Conservation (phyloP, 257 asterid species). For the Agastache rugosa region DNA sequence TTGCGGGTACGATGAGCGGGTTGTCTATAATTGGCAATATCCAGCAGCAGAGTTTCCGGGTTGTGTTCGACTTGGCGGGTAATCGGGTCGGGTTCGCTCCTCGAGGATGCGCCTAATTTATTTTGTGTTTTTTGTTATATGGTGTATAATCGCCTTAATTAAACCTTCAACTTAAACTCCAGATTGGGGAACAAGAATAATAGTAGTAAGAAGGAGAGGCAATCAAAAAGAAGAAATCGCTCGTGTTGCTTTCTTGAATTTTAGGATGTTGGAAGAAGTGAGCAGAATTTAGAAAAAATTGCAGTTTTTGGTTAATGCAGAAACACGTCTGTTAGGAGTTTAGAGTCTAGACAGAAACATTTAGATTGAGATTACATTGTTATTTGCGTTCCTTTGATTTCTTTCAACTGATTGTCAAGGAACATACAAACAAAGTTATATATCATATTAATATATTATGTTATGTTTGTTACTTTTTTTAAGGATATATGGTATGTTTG, state of each 20-base stretch:
- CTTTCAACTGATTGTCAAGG: not conserved
- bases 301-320: too few relatives aligned
- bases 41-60: constrained; percentile 79
- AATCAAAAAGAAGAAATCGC: too few relatives aligned
- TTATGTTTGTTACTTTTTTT: too few relatives aligned
- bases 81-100: constrained; percentile 71
- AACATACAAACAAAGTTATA: too few relatives aligned
- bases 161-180: not conserved
- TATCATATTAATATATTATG: too few relatives aligned
- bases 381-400: not conserved
- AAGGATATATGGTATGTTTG: too few relatives aligned
- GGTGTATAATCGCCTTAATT: not conserved
- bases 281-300: too few relatives aligned
- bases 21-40: constrained; percentile 65
- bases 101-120: constrained; percentile 44
- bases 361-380: too few relatives aligned
- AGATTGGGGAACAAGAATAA: not conserved
- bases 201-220: not conserved
- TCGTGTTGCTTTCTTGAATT: too few relatives aligned
- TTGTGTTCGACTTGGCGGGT: constrained; percentile 59
- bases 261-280: too few relatives aligned
- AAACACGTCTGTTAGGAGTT: too few relatives aligned
- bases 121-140: not conserved
- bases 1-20: constrained; percentile 81
- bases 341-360: too few relatives aligned